phyloP scores from a whole-genome alignment of 805 yeast species.

The Candida cerambycidarum region DNA sequence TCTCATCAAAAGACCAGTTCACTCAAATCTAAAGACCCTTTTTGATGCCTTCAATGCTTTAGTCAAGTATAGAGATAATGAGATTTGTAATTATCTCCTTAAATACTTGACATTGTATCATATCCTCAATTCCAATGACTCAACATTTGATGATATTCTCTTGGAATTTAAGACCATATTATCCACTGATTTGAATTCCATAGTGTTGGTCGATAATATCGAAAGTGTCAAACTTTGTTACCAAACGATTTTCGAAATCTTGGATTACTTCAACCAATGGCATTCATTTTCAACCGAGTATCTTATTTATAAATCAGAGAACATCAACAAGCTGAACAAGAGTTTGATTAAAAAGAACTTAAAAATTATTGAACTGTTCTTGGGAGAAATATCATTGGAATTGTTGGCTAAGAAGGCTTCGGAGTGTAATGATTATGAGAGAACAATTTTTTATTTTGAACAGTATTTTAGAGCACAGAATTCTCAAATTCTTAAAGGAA shows the following conservation, averaged over 20 bases:
- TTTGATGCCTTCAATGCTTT: slow-evolving; percentile 64
- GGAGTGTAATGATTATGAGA: slow-evolving; percentile 80
- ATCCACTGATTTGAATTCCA: slow-evolving; percentile 29
- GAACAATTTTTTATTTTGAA: slow-evolving; percentile 84
- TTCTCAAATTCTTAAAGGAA: too few species aligned
- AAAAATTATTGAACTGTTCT: slow-evolving; percentile 43
- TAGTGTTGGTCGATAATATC: slow-evolving; percentile 48
- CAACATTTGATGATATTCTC: slow-evolving; percentile 44
- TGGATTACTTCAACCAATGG: slow-evolving; percentile 88
- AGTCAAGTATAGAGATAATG: slow-evolving; percentile 66
- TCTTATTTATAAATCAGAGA: slow-evolving; percentile 12
- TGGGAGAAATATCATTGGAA: slow-evolving; percentile 61
- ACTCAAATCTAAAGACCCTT: slow-evolving; percentile 32
- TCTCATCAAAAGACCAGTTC: slow-evolving; percentile 48
- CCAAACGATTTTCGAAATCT: slow-evolving; percentile 70
- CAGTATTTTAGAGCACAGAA: slow-evolving; percentile 57
- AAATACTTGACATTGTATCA: slow-evolving; percentile 75
- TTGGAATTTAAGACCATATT: slow-evolving; percentile 63
- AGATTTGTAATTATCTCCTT: slow-evolving; percentile 66
- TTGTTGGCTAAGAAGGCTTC: slow-evolving; percentile 75
- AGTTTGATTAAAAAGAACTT: slow-evolving; percentile 20
- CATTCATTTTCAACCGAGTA: slow-evolving; percentile 37
- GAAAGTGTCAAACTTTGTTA: slow-evolving; percentile 66
- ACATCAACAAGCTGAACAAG: slow-evolving; percentile 2
- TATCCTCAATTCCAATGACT: slow-evolving; percentile 35